These are phyloP conservation scores for Populus simonii DNA, from an alignment of 345 rosid genomes.

Conservation along the genomic window DNA sequence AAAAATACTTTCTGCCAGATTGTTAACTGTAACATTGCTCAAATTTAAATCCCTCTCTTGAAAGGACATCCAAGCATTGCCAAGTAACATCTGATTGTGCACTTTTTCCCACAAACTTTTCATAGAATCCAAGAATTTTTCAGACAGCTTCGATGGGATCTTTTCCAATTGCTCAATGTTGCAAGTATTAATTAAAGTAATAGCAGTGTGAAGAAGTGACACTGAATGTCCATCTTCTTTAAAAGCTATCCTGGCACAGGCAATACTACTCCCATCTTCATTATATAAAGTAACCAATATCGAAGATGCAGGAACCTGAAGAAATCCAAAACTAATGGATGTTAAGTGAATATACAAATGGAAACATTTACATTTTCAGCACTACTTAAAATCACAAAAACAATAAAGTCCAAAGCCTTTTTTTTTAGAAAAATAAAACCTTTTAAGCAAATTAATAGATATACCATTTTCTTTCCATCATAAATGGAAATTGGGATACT, in stretches of 20 bases:
- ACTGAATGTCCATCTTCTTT: slow-evolving; percentile 28
- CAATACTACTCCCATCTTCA: slow-evolving; percentile 14
- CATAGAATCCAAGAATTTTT: slow-evolving; percentile 28
- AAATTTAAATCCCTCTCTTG: slow-evolving; percentile 12
- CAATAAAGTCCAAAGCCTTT: too few relatives aligned
- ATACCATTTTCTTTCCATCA: not conserved
- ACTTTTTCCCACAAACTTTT: slow-evolving; percentile 38
- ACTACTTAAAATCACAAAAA: too few relatives aligned
- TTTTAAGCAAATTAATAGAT: not conserved
- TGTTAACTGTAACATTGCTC: slow-evolving; percentile 29
- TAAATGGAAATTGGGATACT: not conserved
- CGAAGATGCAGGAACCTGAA: slow-evolving; percentile 39
- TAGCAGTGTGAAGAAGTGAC: slow-evolving; percentile 36
- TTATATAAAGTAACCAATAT: slow-evolving; percentile 18
- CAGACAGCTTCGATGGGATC: slow-evolving; percentile 31
- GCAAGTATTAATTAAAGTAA: slow-evolving; percentile 46
- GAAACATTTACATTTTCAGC: not conserved
- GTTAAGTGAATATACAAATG: slow-evolving; percentile 18
- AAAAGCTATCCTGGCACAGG: slow-evolving; percentile 21
- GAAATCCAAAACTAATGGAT: slow-evolving; percentile 36
- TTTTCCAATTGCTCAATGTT: slow-evolving; percentile 30
- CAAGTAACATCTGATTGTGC: slow-evolving; percentile 32
- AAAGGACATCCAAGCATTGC: slow-evolving; percentile 10
- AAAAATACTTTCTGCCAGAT: slow-evolving; percentile 53
- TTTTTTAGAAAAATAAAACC: not conserved